phyloP scores from a whole-genome alignment of 169 alveolate genomes.

The Pseudocohnilembus persalinus region DNA sequence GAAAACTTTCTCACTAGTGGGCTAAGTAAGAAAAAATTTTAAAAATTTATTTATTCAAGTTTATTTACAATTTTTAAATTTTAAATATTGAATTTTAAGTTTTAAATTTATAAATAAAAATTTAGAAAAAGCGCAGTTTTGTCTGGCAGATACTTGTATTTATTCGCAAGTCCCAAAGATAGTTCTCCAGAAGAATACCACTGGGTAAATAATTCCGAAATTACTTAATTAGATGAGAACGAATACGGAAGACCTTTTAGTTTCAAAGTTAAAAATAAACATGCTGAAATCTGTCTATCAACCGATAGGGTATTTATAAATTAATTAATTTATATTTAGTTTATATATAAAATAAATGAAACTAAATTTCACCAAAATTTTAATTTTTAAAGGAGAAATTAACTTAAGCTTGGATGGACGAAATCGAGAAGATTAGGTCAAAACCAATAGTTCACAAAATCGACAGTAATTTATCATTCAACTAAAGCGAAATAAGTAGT shows the following conservation, averaged over 20 bases:
- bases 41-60: too few relatives aligned
- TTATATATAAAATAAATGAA: too few relatives aligned
- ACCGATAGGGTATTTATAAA: slow-evolving; percentile 16
- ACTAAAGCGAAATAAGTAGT: background rate
- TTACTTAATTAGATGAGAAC: slow-evolving; percentile 5
- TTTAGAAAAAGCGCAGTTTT: slow-evolving; percentile 24
- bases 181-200: slow-evolving; percentile 16
- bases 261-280: slow-evolving; percentile 24
- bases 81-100: background rate
- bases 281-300: slow-evolving; percentile 32
- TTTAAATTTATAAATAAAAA: too few relatives aligned
- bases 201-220: slow-evolving; percentile 42
- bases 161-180: slow-evolving; percentile 42
- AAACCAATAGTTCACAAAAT: slow-evolving; percentile 3
- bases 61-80: too few relatives aligned
- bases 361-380: too few relatives aligned
- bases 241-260: slow-evolving; percentile 29
- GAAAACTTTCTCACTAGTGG: slow-evolving; percentile 20
- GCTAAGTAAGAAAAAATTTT: background rate
- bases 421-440: slow-evolving; percentile 30
- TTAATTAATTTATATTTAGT: too few relatives aligned
- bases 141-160: slow-evolving; percentile 43
- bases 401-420: slow-evolving; percentile 35
- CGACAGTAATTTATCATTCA: background rate
- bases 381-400: background rate